These are phyloP conservation scores for Phaeophleospora eucalypticola DNA, from an alignment of 2,329 filamentous ascomycete genomes.

Conservation along the genomic window DNA sequence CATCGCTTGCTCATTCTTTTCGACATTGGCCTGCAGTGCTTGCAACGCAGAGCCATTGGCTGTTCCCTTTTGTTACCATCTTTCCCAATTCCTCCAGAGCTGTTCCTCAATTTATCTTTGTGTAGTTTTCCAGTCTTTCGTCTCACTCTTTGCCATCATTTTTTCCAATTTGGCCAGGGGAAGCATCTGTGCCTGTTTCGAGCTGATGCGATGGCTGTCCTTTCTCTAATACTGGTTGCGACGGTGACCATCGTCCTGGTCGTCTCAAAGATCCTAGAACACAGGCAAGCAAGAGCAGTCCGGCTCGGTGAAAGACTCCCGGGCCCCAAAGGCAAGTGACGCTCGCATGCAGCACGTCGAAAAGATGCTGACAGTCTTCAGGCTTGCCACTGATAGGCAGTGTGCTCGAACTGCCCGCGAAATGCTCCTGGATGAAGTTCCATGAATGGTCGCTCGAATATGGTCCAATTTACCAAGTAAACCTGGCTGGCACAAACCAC, in stretches of 20 bases:
- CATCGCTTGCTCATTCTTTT: too few relatives aligned
- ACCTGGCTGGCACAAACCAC: constrained; percentile 43
- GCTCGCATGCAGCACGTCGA: background rate
- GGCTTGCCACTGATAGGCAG: constrained; percentile 33
- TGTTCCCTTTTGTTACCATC: too few relatives aligned
- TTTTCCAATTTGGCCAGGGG: too few relatives aligned
- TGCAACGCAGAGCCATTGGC: too few relatives aligned
- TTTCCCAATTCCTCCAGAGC: too few relatives aligned
- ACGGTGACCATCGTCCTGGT: background rate
- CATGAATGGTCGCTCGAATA: constrained; percentile 7
- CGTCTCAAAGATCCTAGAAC: background rate
- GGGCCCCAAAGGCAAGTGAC: constrained; percentile 22
- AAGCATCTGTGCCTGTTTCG: too few relatives aligned
- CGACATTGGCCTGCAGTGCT: too few relatives aligned
- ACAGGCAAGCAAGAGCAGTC: background rate
- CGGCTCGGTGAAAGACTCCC: constrained; percentile 14
- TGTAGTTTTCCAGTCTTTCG: too few relatives aligned
- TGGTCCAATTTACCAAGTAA: constrained; percentile 42
- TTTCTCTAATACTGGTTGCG: background rate
- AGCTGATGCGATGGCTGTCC: too few relatives aligned
- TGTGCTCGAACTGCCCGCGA: constrained; percentile 7
- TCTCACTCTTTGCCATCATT: too few relatives aligned
- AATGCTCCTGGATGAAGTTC: constrained; percentile 13
- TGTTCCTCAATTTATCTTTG: too few relatives aligned
- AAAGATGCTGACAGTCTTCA: constrained; percentile 16